phyloP scores from a whole-genome alignment of 257 asterid genomes.

The Solanum tarijense region DNA sequence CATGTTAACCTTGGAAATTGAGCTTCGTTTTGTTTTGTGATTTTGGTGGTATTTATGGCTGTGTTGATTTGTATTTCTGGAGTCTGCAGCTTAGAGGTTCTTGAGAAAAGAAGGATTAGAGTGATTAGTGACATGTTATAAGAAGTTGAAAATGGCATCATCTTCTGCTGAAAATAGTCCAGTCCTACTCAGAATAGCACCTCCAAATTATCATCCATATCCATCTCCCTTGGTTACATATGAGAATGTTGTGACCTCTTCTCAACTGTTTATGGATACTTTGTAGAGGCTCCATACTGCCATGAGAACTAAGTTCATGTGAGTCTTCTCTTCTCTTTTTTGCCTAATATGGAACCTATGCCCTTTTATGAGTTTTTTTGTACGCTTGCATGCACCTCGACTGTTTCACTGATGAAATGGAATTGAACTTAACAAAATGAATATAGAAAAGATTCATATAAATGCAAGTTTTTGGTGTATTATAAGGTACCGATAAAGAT shows the following conservation, averaged over 20 bases:
- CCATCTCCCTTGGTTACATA: constrained; percentile 58
- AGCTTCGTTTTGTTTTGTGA: neutral
- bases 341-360: neutral
- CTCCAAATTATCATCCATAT: constrained; percentile 35
- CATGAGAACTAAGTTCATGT: constrained; percentile 89
- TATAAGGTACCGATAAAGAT: too few relatives aligned
- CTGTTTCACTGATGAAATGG: neutral
- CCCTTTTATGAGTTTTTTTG: neutral
- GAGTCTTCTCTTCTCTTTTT: constrained; percentile 10
- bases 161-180: constrained; percentile 15
- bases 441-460: too few relatives aligned
- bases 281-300: constrained; percentile 61
- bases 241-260: constrained; percentile 43
- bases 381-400: neutral
- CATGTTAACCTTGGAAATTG: neutral
- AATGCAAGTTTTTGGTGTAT: too few relatives aligned
- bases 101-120: constrained; percentile 19
- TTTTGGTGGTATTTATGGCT: neutral
- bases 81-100: constrained; percentile 2
- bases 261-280: constrained; percentile 39
- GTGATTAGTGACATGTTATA: constrained; percentile 21
- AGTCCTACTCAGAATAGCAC: constrained; percentile 13
- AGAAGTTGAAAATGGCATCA: constrained; percentile 16
- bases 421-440: too few relatives aligned
- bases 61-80: neutral